phyloP scores from a whole-genome alignment of 768 basidiomycete genomes.

The Calocybe gangraenosa region DNA sequence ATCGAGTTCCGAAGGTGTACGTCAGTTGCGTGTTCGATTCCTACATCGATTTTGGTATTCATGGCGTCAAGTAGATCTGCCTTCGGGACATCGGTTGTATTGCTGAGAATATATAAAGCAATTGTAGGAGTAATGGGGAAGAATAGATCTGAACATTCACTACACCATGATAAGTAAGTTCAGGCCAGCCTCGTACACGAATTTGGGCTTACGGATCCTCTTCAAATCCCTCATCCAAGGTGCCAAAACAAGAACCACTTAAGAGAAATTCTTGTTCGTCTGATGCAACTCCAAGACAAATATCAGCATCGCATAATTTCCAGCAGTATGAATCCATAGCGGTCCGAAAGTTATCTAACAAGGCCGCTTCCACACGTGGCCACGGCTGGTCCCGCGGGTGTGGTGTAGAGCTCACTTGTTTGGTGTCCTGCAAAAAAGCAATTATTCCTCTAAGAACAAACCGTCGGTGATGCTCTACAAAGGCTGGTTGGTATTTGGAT shows the following conservation, averaged over 20 bases:
- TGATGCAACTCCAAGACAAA: conserved; percentile 49
- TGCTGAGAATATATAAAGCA: conserved; percentile 48
- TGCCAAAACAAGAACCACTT: conserved; percentile 49
- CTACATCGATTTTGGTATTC: conserved; percentile 40
- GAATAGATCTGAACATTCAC: conserved; percentile 45
- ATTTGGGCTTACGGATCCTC: conserved; percentile 29
- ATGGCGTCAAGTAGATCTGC: conserved; percentile 14
- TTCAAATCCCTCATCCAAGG: conserved; percentile 45
- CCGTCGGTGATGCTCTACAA: conserved; percentile 27
- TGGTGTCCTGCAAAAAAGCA: conserved; percentile 25
- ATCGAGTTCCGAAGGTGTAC: conserved; percentile 60
- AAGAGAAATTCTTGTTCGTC: conserved; percentile 57
- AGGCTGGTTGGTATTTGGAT: conserved; percentile 25
- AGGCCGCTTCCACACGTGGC: conserved; percentile 4
- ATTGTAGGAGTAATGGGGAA: conserved; percentile 54
- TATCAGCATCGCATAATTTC: conserved; percentile 43
- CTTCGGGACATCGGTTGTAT: conserved; percentile 13
- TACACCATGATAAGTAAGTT: no score
- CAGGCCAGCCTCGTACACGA: no score
- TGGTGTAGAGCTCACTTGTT: conserved; percentile 9
- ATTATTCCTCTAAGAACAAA: conserved; percentile 28
- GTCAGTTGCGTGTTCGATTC: conserved; percentile 47
- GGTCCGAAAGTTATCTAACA: conserved; percentile 23
- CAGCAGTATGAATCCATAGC: conserved; percentile 44
- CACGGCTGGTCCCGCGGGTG: conserved; percentile 4